These are phyloP conservation scores for Ocimum tenuiflorum DNA, from an alignment of 257 asterid genomes.

Conservation along the genomic window DNA sequence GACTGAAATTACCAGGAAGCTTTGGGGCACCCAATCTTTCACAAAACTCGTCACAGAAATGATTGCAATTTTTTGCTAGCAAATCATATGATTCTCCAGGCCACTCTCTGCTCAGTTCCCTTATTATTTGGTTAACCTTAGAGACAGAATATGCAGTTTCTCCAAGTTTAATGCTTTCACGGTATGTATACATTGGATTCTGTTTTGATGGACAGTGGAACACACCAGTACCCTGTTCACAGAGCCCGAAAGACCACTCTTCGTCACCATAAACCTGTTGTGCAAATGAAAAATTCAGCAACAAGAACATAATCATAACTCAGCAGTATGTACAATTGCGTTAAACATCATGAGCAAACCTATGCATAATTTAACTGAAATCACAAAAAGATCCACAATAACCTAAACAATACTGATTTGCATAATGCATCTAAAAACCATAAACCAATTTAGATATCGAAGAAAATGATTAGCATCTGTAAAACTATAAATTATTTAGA, in stretches of 20 bases:
- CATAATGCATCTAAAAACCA: not conserved
- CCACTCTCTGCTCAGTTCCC: conserved; percentile 96
- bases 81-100: conserved; percentile 82
- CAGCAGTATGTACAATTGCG: not conserved
- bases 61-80: conserved; percentile 89
- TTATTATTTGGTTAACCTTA: conserved; percentile 68
- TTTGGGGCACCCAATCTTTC: conserved; percentile 79
- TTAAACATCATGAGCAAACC: not conserved
- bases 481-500: not conserved
- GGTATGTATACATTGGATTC: conserved; percentile 83
- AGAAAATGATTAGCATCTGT: not conserved
- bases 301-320: not conserved
- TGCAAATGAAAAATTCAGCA: conserved; percentile 12
- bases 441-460: not conserved
- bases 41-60: conserved; percentile 85
- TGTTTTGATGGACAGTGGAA: conserved; percentile 70
- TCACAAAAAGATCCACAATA: too few relatives aligned
- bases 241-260: conserved; percentile 88
- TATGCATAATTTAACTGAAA: not conserved
- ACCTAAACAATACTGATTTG: not conserved
- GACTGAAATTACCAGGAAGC: conserved; percentile 67
- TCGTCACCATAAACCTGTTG: conserved; percentile 64
- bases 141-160: conserved; percentile 43
- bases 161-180: conserved; percentile 73
- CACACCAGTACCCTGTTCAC: conserved; percentile 85